A percentile compares a stretch with the other conserved stretches of the same genome.
phyloP scores from a whole-genome alignment of 805 yeast genomes.

The Kockiozyma suomiensis region DNA sequence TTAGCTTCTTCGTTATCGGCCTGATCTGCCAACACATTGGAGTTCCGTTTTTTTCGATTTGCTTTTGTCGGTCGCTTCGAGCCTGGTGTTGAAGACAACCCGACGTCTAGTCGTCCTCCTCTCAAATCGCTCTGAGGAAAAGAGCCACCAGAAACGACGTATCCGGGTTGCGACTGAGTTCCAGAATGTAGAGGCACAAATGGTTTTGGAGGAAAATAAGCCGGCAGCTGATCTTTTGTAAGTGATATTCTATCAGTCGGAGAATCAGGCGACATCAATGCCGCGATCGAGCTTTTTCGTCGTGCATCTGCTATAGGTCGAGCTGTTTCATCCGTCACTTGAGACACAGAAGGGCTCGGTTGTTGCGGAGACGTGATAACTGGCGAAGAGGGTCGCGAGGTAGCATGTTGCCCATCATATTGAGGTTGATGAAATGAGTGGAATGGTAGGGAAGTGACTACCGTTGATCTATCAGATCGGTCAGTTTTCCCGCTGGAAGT shows the following conservation, averaged over 20 bases:
- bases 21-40: not conserved
- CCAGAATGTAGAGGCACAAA: not conserved
- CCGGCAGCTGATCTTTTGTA: not conserved
- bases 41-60: not conserved
- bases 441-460: not conserved
- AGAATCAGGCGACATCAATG: constrained; percentile 7
- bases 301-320: not conserved
- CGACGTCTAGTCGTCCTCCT: not conserved
- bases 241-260: not conserved
- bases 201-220: not conserved
- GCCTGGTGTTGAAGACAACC: not conserved
- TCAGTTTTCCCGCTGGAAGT: not conserved
- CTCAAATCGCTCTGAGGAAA: not conserved
- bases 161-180: not conserved
- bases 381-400: constrained; percentile 3
- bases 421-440: constrained; percentile 8
- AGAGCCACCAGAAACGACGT: constrained; percentile 1
- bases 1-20: too few relatives aligned
- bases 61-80: not conserved
- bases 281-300: constrained; percentile 10
- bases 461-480: not conserved
- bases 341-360: not conserved
- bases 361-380: not conserved
- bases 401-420: constrained; percentile 19
- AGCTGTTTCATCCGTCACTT: not conserved